phyloP scores from a whole-genome alignment of 345 rosid genomes.

The Streptanthus diversifolius region DNA sequence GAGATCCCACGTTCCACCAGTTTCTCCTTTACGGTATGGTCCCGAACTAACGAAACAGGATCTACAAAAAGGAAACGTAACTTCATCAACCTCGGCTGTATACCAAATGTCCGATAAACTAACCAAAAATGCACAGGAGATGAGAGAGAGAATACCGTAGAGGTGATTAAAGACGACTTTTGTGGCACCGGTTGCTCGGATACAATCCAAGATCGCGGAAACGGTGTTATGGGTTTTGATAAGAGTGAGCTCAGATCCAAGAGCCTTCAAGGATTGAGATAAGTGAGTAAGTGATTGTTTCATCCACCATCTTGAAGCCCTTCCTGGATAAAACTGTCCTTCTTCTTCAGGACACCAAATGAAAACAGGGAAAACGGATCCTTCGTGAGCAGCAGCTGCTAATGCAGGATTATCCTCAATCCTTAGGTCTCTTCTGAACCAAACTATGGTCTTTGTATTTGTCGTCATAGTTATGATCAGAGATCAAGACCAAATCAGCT shows the following conservation, averaged over 20 bases:
- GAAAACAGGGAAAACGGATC: conserved; percentile 68
- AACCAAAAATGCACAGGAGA: not conserved
- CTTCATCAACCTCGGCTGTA: not conserved
- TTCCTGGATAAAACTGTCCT: conserved; percentile 84
- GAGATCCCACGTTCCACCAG: conserved; percentile 65
- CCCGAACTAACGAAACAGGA: conserved; percentile 83
- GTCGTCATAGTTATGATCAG: conserved; percentile 35
- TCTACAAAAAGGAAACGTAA: conserved; percentile 34
- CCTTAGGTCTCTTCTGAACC: conserved; percentile 96
- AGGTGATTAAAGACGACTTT: conserved; percentile 84
- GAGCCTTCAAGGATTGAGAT: conserved; percentile 61
- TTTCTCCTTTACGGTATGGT: conserved; percentile 72
- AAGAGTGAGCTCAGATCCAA: conserved; percentile 69
- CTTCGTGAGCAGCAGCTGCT: conserved; percentile 80
- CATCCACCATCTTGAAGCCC: conserved; percentile 98
- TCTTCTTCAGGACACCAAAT: conserved; percentile 96
- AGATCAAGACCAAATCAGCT: not conserved
- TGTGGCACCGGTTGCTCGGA: conserved; percentile 56
- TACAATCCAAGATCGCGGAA: conserved; percentile 66
- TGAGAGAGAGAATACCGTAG: conserved; percentile 52
- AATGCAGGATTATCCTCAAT: conserved; percentile 99
- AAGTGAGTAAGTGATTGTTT: conserved; percentile 76
- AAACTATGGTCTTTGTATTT: conserved; percentile 64
- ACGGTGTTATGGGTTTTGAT: conserved; percentile 65
- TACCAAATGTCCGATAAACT: not conserved